A percentile compares a stretch with the other conserved stretches of the same genome.
These are phyloP conservation scores for Aspergillus eucalypticola DNA, from an alignment of 2,329 filamentous ascomycete species.

Conservation along the genomic window DNA sequence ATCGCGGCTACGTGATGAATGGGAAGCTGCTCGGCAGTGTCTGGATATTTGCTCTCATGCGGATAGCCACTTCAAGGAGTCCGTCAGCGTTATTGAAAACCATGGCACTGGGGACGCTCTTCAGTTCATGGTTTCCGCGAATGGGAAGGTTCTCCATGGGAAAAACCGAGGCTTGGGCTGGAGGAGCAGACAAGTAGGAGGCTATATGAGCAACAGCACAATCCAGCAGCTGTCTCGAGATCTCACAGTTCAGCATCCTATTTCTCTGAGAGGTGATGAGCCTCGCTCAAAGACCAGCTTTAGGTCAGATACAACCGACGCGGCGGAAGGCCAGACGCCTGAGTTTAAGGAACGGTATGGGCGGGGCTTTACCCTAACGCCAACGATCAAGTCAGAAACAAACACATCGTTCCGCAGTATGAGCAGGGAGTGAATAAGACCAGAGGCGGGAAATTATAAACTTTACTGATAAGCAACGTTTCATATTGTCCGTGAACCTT, in stretches of 20 bases:
- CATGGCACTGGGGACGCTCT: constrained; percentile 38
- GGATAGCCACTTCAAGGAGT: constrained; percentile 29
- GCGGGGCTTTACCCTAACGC: background rate
- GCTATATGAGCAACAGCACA: constrained; percentile 1
- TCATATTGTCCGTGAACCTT: too few relatives aligned
- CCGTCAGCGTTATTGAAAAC: constrained; percentile 37
- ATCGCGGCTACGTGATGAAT: constrained; percentile 37
- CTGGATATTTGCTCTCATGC: constrained; percentile 38
- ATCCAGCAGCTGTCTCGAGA: constrained; percentile 3
- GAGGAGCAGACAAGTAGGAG: constrained; percentile 3
- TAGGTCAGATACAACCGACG: background rate
- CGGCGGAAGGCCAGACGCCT: background rate
- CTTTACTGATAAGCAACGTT: too few relatives aligned
- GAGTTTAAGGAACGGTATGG: background rate
- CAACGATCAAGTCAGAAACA: background rate
- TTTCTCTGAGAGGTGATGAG: background rate
- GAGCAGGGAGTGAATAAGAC: background rate
- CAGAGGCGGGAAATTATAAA: too few relatives aligned
- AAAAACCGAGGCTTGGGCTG: constrained; percentile 1
- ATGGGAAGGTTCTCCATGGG: constrained; percentile 12
- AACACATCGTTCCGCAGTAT: background rate
- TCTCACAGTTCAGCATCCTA: background rate
- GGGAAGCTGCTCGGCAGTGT: constrained; percentile 37
- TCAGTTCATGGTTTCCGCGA: constrained; percentile 42
- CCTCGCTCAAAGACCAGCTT: background rate